Base-by-base conservation (phyloP, 306 rosid species). In the Begonia loranthoides region DNA sequence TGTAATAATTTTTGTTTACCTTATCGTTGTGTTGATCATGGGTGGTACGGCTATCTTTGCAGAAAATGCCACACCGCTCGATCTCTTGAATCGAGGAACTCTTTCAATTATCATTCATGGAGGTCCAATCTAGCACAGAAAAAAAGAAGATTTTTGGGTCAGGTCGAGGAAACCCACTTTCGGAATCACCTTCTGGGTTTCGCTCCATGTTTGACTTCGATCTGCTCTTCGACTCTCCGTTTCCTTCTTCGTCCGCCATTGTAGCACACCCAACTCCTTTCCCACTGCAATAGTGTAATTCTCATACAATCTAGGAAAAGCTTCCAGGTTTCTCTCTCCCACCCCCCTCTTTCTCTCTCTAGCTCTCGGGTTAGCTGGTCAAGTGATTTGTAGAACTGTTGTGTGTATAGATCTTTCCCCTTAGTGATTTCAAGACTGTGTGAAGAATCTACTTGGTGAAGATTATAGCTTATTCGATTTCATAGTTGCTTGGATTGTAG, bases 1-100 rank as follows among this genome's bases (percentile, higher is more conserved):
- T 41, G 13, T 51, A 17, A 16, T 17, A 36, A 41, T 48, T 36
- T 17, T 55, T 73, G n/a, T n/a, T n/a, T 63, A 41, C 49, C 51
- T 69, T 57, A 49, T 50, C 28, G 65, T 64, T 75, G 66, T 50
- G 81, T 73, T 69, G 76, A 76, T 57, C 71, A 69, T 59, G 52
- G 77, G 55, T 50, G 39, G 64, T 63, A 63, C 74, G 69, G 69
- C 68, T 54, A 54, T 17, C 12, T 59, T 41, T 13, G 67, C 81
- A 79, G 79, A 70, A 72, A 71, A 75, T 75, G 84, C 80, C 81
- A 65, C 82, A 67, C 77, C 66, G 66, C 55, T 67, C 67, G 33
- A 66, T 82, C 88, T 79, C 89, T 87, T 75, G 57, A 75, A 73
- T 82, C 95, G 95, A 87, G 95, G 78, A 74, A 57, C 73, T 64